A percentile compares a stretch with the other conserved stretches of the same genome.
Evolutionary conservation across 2,329 filamentous ascomycete species (phyloP).

Genomic region (Verticillium albo-atrum): DNA sequence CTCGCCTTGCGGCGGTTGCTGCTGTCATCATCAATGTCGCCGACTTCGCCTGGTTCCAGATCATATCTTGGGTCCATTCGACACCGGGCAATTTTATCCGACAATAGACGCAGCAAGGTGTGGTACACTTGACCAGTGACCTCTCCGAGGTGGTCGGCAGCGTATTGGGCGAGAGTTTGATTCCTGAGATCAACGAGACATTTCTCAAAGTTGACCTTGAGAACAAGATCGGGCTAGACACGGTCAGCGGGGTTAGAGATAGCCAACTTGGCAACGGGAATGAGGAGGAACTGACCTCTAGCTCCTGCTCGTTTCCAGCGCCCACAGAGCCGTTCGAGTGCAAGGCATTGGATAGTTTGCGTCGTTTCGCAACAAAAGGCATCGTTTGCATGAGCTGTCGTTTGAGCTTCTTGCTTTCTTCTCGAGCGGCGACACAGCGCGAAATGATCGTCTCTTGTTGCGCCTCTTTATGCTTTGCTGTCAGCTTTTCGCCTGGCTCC

Average conservation of each 20-base stretch:
- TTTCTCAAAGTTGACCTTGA: slow-evolving; percentile 82
- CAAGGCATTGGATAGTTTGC: slow-evolving; percentile 49
- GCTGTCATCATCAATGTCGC: slow-evolving; percentile 30
- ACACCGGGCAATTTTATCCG: slow-evolving; percentile 64
- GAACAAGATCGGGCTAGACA: slow-evolving; percentile 62
- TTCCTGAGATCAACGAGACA: slow-evolving; percentile 80
- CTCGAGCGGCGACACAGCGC: slow-evolving; percentile 48
- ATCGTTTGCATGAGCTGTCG: slow-evolving; percentile 42
- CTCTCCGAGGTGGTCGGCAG: slow-evolving; percentile 64
- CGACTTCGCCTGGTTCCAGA: slow-evolving; percentile 15
- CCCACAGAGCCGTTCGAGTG: slow-evolving; percentile 25
- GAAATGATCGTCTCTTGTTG: slow-evolving; percentile 52
- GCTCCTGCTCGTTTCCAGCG: slow-evolving; percentile 33
- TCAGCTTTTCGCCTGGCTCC: slow-evolving; percentile 31
- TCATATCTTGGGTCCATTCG: slow-evolving; percentile 52
- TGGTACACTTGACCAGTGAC: slow-evolving; percentile 76
- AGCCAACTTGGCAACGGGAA: slow-evolving; percentile 1
- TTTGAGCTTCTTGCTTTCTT: slow-evolving; percentile 47
- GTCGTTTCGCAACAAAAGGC: slow-evolving; percentile 40
- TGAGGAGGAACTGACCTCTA: slow-evolving; percentile 43
- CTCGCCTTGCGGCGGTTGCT: slow-evolving; percentile 15
- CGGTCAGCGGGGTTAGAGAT: background rate
- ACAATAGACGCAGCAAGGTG: slow-evolving; percentile 65
- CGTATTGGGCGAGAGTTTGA: slow-evolving; percentile 68
- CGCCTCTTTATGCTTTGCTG: slow-evolving; percentile 60